These are phyloP conservation scores for Termitomyces sp. DNA, from an alignment of 768 basidiomycete genomes.

Conservation along the genomic window DNA sequence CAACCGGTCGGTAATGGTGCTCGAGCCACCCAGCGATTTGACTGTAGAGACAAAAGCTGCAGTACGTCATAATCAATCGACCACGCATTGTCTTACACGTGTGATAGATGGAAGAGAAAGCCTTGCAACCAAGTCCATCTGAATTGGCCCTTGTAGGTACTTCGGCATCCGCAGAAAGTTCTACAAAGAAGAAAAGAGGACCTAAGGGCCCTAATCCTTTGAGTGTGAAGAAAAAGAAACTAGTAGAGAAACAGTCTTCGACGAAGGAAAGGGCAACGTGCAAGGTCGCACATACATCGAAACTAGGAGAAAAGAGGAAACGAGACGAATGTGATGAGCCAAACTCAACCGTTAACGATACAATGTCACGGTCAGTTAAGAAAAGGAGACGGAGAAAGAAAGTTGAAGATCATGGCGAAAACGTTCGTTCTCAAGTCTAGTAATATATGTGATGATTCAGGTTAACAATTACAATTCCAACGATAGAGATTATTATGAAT, in stretches of 20 bases:
- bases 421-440: too few relatives aligned
- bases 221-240: conserved; percentile 84
- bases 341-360: background rate
- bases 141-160: conserved; percentile 42
- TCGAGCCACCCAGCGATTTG: conserved; percentile 82
- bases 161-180: conserved; percentile 28
- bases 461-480: background rate
- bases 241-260: conserved; percentile 6
- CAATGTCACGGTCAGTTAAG: conserved; percentile 2
- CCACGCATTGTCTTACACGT: background rate
- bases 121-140: conserved; percentile 44
- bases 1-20: conserved; percentile 87
- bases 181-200: conserved; percentile 56
- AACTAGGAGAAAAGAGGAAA: conserved; percentile 17
- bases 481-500: background rate
- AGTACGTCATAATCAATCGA: conserved; percentile 30
- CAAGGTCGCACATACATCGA: conserved; percentile 36
- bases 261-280: conserved; percentile 15
- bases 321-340: conserved; percentile 5
- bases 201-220: conserved; percentile 91
- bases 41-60: conserved; percentile 66
- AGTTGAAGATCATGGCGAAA: background rate
- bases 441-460: too few relatives aligned
- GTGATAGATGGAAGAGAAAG: conserved; percentile 57
- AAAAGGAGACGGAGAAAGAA: conserved; percentile 24